phyloP scores from a whole-genome alignment of 2,329 filamentous ascomycete genomes.

The Venturiaceae sp. region DNA sequence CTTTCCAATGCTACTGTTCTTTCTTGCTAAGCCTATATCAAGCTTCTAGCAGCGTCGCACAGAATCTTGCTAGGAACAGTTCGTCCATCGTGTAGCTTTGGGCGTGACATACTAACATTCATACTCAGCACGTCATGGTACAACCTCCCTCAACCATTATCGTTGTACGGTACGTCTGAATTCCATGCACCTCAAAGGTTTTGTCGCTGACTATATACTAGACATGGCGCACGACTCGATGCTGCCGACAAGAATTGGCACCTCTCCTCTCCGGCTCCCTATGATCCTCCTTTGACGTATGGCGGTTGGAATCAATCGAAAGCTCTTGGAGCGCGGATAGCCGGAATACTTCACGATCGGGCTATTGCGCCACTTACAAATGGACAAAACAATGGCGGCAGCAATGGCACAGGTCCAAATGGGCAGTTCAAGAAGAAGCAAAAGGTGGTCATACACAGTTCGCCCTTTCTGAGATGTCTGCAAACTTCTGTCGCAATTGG shows the following conservation, averaged over 20 bases:
- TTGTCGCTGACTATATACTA: neutral
- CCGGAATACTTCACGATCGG: slow-evolving; percentile 51
- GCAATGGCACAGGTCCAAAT: slow-evolving; percentile 11
- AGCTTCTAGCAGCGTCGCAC: neutral
- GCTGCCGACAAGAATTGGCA: slow-evolving; percentile 95
- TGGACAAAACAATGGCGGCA: slow-evolving; percentile 3
- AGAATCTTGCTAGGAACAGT: neutral
- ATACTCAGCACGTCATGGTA: slow-evolving; percentile 2
- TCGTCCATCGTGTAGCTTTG: neutral
- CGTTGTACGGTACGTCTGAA: slow-evolving; percentile 6
- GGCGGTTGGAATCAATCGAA: slow-evolving; percentile 85
- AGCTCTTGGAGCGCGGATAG: slow-evolving; percentile 73
- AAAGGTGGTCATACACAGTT: slow-evolving; percentile 79
- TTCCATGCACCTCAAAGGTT: neutral
- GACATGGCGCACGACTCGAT: slow-evolving; percentile 84
- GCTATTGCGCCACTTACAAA: slow-evolving; percentile 21
- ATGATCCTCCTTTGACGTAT: slow-evolving; percentile 91
- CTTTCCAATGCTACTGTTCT: neutral
- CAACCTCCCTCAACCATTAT: slow-evolving; percentile 5
- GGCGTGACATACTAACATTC: neutral
- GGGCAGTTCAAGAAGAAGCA: slow-evolving; percentile 32
- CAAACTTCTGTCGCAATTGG: slow-evolving; percentile 86
- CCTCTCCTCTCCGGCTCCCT: slow-evolving; percentile 82
- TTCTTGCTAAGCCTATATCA: neutral
- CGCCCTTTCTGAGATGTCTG: slow-evolving; percentile 87